Evolutionary conservation across 805 yeast species (phyloP).

Genomic region (Candida railenensis): DNA sequence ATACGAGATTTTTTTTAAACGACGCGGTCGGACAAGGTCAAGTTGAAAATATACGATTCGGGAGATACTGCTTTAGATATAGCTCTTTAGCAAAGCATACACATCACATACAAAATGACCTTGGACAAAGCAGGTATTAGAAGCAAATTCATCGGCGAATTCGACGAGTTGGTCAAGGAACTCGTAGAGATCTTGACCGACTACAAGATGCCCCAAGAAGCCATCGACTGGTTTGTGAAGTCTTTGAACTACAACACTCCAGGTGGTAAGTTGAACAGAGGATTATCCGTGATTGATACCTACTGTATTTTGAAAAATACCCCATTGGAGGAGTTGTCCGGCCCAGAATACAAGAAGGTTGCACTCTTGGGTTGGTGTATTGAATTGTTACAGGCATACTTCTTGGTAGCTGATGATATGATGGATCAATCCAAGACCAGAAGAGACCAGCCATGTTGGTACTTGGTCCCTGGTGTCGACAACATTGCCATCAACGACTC

Average conservation of each 20-base stretch:
- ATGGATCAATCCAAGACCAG: slow-evolving; percentile 97
- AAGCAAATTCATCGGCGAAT: slow-evolving; percentile 60
- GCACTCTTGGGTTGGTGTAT: slow-evolving; percentile 94
- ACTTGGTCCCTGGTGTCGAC: slow-evolving; percentile 72
- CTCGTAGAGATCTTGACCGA: slow-evolving; percentile 56
- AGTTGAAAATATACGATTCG: too few relatives aligned
- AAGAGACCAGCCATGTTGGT: slow-evolving; percentile 99
- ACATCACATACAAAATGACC: slow-evolving; percentile 3
- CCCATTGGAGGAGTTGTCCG: slow-evolving; percentile 55
- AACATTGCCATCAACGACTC: slow-evolving; percentile 97
- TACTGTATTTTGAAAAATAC: slow-evolving; percentile 72
- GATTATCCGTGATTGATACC: slow-evolving; percentile 92
- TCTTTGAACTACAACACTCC: slow-evolving; percentile 84
- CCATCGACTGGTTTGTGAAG: slow-evolving; percentile 78
- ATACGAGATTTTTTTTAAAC: neutral
- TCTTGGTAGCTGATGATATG: slow-evolving; percentile 97
- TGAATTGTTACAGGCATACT: slow-evolving; percentile 93
- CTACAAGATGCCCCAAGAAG: slow-evolving; percentile 84
- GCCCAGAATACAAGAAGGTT: slow-evolving; percentile 74
- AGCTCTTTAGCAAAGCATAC: neutral
- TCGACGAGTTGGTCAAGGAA: slow-evolving; percentile 79
- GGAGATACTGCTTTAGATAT: too few relatives aligned
- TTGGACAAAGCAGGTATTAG: slow-evolving; percentile 40
- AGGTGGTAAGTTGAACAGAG: slow-evolving; percentile 96
- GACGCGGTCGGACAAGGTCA: neutral